Evolutionary conservation across 768 basidiomycete species (phyloP).

Genomic region (Gymnopilus junonius): DNA sequence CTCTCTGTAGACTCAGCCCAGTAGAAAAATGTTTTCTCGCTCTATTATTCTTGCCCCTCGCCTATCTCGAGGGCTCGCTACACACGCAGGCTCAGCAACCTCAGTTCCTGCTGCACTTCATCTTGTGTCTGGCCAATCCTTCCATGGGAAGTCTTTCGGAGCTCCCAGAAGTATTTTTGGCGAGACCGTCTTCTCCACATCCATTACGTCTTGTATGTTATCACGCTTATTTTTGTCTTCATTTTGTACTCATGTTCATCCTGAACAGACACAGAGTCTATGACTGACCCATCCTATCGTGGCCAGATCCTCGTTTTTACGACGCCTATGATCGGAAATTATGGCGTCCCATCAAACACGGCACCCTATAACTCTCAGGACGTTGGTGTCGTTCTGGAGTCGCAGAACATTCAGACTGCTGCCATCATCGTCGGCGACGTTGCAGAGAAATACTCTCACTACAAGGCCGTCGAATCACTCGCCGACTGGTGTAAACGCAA

Average conservation of each 20-base stretch:
- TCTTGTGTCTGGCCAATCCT: constrained; percentile 93
- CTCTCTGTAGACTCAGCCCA: constrained; percentile 35
- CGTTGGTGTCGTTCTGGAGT: constrained; percentile 90
- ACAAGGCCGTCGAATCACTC: constrained; percentile 91
- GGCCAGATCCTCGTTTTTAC: constrained; percentile 99
- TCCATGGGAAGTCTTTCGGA: constrained; percentile 89
- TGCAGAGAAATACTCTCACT: constrained; percentile 94
- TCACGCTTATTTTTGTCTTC: neutral
- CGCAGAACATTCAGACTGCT: constrained; percentile 85
- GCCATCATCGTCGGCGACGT: constrained; percentile 94
- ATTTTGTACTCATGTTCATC: constrained; percentile 2
- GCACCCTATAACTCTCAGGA: constrained; percentile 73
- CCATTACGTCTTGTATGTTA: constrained; percentile 92
- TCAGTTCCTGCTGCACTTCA: constrained; percentile 83
- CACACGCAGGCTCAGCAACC: constrained; percentile 54
- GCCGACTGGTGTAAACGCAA: constrained; percentile 92
- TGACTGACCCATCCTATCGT: constrained; percentile 99
- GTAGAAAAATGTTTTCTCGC: constrained; percentile 58
- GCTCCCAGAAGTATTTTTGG: constrained; percentile 86
- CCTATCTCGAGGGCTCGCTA: constrained; percentile 66
- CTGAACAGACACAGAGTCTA: constrained; percentile 90
- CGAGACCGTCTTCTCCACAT: constrained; percentile 98
- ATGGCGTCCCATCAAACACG: constrained; percentile 89
- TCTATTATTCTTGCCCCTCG: constrained; percentile 52
- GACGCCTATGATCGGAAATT: constrained; percentile 97